Conservation (phyloP, 2,329 filamentous ascomycete genomes). For the Penicillium sclerotigenum region DNA sequence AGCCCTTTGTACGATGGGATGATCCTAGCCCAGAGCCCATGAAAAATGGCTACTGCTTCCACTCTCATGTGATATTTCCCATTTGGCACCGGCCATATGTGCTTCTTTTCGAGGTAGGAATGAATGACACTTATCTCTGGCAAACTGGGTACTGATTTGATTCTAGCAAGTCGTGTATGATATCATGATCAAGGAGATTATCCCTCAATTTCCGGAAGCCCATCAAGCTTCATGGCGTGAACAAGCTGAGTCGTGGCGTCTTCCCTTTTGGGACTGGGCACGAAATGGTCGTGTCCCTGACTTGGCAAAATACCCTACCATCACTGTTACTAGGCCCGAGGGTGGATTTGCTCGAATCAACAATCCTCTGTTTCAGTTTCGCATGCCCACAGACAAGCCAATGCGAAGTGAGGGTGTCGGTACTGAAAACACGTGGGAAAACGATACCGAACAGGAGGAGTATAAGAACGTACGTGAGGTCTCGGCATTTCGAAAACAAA, state of each 20-base stretch:
- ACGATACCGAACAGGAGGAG: slow-evolving; percentile 6
- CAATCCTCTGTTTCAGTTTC: slow-evolving; percentile 49
- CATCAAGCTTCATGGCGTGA: slow-evolving; percentile 47
- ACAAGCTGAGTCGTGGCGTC: slow-evolving; percentile 43
- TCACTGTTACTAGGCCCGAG: slow-evolving; percentile 39
- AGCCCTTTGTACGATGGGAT: slow-evolving; percentile 13
- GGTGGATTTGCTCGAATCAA: slow-evolving; percentile 37
- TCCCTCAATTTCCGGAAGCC: slow-evolving; percentile 41
- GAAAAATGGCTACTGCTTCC: slow-evolving; percentile 69
- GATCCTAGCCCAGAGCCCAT: slow-evolving; percentile 7
- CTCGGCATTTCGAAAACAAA: not conserved
- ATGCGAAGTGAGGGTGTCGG: slow-evolving; percentile 12
- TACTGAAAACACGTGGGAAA: slow-evolving; percentile 8
- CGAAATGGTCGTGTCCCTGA: slow-evolving; percentile 21
- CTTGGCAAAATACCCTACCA: slow-evolving; percentile 24
- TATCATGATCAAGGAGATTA: slow-evolving; percentile 34
- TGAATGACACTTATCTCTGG: not conserved
- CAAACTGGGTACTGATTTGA: not conserved
- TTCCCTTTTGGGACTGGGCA: slow-evolving; percentile 53
- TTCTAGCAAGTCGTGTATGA: slow-evolving; percentile 40
- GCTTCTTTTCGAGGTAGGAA: slow-evolving; percentile 52
- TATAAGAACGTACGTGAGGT: slow-evolving; percentile 1
- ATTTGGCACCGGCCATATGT: slow-evolving; percentile 84
- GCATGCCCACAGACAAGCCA: slow-evolving; percentile 27
- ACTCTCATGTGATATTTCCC: slow-evolving; percentile 71